These are phyloP conservation scores for Ramalina intermedia DNA, from an alignment of 495 filamentous ascomycete species.

Conservation along the genomic window DNA sequence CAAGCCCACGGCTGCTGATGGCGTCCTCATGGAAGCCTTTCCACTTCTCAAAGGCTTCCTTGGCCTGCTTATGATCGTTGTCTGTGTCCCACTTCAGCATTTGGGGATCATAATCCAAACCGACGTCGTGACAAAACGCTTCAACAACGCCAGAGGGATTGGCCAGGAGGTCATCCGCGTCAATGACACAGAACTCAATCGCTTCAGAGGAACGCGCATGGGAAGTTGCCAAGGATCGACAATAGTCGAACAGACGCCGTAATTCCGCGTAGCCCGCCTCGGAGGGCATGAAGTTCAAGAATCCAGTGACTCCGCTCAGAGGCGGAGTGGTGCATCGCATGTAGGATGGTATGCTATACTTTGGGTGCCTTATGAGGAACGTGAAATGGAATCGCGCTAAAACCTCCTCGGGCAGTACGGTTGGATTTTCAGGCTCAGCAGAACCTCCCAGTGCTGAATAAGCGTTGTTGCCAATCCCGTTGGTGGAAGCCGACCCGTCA, in stretches of 20 bases:
- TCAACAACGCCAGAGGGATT: conserved; percentile 56
- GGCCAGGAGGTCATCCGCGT: conserved; percentile 88
- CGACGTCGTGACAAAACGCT: conserved; percentile 65
- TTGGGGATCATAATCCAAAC: conserved; percentile 48
- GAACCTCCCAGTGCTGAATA: conserved; percentile 38
- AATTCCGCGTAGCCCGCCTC: conserved; percentile 89
- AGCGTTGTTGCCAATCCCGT: conserved; percentile 27
- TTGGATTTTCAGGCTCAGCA: conserved; percentile 56
- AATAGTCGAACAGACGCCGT: conserved; percentile 70
- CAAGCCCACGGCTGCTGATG: conserved; percentile 59
- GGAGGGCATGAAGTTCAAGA: conserved; percentile 65
- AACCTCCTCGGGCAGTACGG: conserved; percentile 57
- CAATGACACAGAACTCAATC: conserved; percentile 70
- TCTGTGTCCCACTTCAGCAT: conserved; percentile 79
- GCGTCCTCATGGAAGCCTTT: conserved; percentile 92
- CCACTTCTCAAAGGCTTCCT: conserved; percentile 83
- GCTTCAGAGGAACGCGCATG: conserved; percentile 5
- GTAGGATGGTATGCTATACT: conserved; percentile 75
- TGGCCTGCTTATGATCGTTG: conserved; percentile 47
- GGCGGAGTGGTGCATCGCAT: conserved; percentile 94
- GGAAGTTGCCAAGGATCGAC: conserved; percentile 32
- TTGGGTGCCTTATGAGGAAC: conserved; percentile 94
- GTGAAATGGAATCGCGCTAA: conserved; percentile 75
- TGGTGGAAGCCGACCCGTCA: conserved; percentile 18
- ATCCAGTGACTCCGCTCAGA: conserved; percentile 64